Conservation (phyloP, 257 asterid species). For the Solanum sitiens region DNA sequence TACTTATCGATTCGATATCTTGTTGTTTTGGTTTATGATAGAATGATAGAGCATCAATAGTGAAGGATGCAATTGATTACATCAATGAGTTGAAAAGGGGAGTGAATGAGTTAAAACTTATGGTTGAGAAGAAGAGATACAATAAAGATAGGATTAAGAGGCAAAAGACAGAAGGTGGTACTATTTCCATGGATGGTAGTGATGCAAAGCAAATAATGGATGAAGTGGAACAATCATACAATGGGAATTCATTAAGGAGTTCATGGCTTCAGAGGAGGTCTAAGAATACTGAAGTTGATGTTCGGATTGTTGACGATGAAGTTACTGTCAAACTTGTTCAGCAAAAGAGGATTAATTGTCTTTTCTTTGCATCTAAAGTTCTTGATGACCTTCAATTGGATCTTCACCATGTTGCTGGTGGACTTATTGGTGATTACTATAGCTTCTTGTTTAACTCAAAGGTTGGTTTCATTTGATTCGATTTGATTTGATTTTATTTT, state of each 20-base stretch:
- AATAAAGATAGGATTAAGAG: constrained; percentile 51
- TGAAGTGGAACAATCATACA: constrained; percentile 36
- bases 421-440: constrained; percentile 78
- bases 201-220: constrained; percentile 24
- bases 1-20: neutral
- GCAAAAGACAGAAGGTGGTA: constrained; percentile 30
- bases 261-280: constrained; percentile 91
- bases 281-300: constrained; percentile 76
- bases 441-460: constrained; percentile 78
- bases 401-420: constrained; percentile 91
- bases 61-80: constrained; percentile 47
- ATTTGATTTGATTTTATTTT: neutral
- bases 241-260: constrained; percentile 46
- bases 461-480: constrained; percentile 15
- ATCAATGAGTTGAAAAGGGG: constrained; percentile 60
- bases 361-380: constrained; percentile 58
- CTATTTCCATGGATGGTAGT: constrained; percentile 6
- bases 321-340: constrained; percentile 86
- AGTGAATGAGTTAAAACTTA: constrained; percentile 37
- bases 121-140: constrained; percentile 67
- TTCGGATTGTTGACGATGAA: constrained; percentile 66
- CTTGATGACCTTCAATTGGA: constrained; percentile 82
- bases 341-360: constrained; percentile 74
- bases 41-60: constrained; percentile 55
- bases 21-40: neutral